Evolutionary conservation across 805 yeast species (phyloP), one percentile per base, ranked within the genome.

Genomic region (Hanseniaspora valbyensis): DNA sequence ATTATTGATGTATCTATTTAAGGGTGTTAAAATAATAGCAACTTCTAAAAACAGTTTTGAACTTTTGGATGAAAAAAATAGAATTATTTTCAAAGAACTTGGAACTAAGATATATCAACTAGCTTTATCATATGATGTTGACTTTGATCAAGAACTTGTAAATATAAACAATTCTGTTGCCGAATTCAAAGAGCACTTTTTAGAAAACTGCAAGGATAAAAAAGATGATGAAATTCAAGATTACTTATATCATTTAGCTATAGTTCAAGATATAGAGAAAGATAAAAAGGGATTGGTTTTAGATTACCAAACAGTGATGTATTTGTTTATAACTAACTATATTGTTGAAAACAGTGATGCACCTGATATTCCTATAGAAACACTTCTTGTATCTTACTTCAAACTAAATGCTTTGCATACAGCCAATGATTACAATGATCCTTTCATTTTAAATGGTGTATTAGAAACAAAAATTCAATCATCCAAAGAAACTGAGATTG

Each of bases 121-220:
- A 53, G 73, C 83, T 0, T 59, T 70, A 29, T 77, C 92, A 3
- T 76, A 75, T 63, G 97, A 89, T 63, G 59, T 86, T 46, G 77
- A 81, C 48, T 65, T 79, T 12, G 65, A 64, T n/a, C 57, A 58
- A 1, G 63, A 64, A 21, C 71, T 81, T 40, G 54, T 56, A 2
- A 56, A 66, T 58, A 59, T 70, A 8, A 57, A 60, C 2, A 69
- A 69, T 30, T 63, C 80, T 1, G 63, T 61, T 38, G 57, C 61
- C 2, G 58, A 81, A 2, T 76, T 82, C 44, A 57, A 57, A 6
- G 57, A 62, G 10, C 40, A 63, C 37, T 66, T 63, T 9, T 49
- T 55, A 4, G 64, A 60, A 21, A 61, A 67, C 43, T 57, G 59
- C 18, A 55, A 59, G 36, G 58, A 59, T 18, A 60, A 65, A 44